Evolutionary conservation across 2,329 filamentous ascomycete genomes (phyloP), one percentile per base, ranked within the genome.

Genomic region (Metarhizium album): DNA sequence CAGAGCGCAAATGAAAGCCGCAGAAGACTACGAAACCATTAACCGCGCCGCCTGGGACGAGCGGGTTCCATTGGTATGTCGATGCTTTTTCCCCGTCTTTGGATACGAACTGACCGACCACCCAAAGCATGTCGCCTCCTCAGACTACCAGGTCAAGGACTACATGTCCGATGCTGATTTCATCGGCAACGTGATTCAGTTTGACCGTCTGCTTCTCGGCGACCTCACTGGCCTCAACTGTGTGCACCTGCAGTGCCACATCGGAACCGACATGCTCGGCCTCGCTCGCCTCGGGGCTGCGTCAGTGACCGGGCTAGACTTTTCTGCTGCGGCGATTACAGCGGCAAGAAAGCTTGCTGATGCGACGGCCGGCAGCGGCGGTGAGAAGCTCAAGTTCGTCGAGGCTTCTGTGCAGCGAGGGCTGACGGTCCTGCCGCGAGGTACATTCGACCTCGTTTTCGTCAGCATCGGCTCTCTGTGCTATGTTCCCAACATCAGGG

Each of bases 161-260:
- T 55, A 49, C 40, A 42, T 55, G 46, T 43, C 48, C 45, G 22
- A 47, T 4, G 47, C 53, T 3, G 52, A 9, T 5, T 29, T 52
- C 11, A 29, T 29, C 27, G 27, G 27, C 7, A 7, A 29, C 11
- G 27, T 29, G 7, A 9, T 9, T 13, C 13, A 29, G 13, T 54
- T 55, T 31, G 52, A 55, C 45, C 14, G 38, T 5, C 52, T 52
- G 42, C 20, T 27, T 14, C 42, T 56, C 20, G 51, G 48, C n/a
- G n/a, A 48, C 40, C 23, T 55, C 4, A 27, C 48, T 6, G 52
- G 50, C n/a, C 48, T 54, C 29, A 24, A 52, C 37, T 51, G 47
- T 42, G 53, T 47, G 1, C 55, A 57, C 38, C 50, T 57, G 11
- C 55, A 57, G 45, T 57, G 55, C 50, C 55, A 57, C 50, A 57